Base-by-base conservation (phyloP, 1,284 basidiomycete species). In the Rhizoctonia solani region DNA sequence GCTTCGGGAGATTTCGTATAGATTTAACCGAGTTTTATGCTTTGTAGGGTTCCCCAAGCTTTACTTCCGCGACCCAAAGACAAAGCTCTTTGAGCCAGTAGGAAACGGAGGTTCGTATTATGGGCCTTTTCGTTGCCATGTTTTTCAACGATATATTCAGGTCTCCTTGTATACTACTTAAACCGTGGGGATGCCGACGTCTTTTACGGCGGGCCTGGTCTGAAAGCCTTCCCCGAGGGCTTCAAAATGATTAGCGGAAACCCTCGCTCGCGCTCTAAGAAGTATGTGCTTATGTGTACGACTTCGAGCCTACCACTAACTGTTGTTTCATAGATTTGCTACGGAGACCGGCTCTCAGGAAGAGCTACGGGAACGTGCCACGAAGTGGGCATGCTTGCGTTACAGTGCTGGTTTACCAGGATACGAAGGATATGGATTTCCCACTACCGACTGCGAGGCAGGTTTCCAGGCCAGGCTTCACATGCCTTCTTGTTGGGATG, bases 401-500 rank as follows among this genome's bases (percentile, higher is more conserved):
- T 80, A 79, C 68, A 73, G 75, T 6, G 72, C 67, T 6, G 70
- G 68, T 41, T 29, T 34, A 14, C 41, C 71, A 1, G 72, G 73
- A 8, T 77, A 78, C 34, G 75, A 78, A 8, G 68, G 67, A 2
- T 68, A 69, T 21, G 78, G 67, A 5, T 79, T 81, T 69, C 81
- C 81, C 0, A 76, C 72, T 14, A 80, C 79, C 23, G 75, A 81
- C 69, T 82, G 81, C 59, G 79, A 80, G 69, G 76, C 76, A 52
- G 71, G 78, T 6, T 74, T 79, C 42, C 76, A 79, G 25, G 75
- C 76, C 5, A 54, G 67, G 3, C 29, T 65, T 39, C 66, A 70
- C 53, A 69, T 61, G 53, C 82, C 81, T n/a, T 78, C 79, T 0
- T 83, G 82, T 74, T 84, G 82, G 82, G 79, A 83, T 71, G 83